phyloP scores from a whole-genome alignment of 352 stramenopile genomes.

The Pythium phragmiticola region DNA sequence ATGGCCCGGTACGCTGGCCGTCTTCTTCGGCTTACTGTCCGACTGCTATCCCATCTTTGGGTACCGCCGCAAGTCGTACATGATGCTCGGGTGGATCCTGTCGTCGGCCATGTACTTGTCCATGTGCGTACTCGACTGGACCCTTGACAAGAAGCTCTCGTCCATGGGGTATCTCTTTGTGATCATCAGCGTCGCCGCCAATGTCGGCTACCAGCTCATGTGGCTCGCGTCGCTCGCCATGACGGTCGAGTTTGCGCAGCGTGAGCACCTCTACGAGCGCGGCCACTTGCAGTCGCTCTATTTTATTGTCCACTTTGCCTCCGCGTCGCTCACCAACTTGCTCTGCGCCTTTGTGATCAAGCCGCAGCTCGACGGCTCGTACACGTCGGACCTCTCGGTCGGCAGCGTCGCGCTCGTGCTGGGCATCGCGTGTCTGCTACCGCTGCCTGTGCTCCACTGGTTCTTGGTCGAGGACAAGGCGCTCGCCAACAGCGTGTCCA shows the following conservation, averaged over 20 bases:
- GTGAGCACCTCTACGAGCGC: constrained; percentile 21
- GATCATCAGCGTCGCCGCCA: neutral
- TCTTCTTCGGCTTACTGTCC: constrained; percentile 84
- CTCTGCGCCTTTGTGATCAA: neutral
- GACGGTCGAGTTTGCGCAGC: constrained; percentile 30
- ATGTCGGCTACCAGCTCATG: constrained; percentile 11
- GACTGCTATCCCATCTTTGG: constrained; percentile 89
- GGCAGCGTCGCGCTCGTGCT: constrained; percentile 26
- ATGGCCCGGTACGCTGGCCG: constrained; percentile 61
- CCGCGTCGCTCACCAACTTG: constrained; percentile 1
- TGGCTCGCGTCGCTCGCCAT: constrained; percentile 26
- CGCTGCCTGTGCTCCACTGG: constrained; percentile 34
- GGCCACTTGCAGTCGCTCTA: constrained; percentile 34
- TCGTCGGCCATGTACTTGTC: constrained; percentile 1
- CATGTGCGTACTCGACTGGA: constrained; percentile 13
- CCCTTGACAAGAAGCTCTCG: neutral
- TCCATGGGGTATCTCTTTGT: neutral
- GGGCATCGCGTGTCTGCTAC: constrained; percentile 16
- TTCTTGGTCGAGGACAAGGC: constrained; percentile 37
- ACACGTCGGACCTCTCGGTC: neutral
- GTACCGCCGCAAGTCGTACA: constrained; percentile 87
- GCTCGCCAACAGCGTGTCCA: constrained; percentile 11
- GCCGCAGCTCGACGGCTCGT: neutral
- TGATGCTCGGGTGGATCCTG: constrained; percentile 59
- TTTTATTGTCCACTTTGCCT: constrained; percentile 30